Conservation (phyloP, 2,329 filamentous ascomycete genomes). For the Fusarium pseudonygamai region DNA sequence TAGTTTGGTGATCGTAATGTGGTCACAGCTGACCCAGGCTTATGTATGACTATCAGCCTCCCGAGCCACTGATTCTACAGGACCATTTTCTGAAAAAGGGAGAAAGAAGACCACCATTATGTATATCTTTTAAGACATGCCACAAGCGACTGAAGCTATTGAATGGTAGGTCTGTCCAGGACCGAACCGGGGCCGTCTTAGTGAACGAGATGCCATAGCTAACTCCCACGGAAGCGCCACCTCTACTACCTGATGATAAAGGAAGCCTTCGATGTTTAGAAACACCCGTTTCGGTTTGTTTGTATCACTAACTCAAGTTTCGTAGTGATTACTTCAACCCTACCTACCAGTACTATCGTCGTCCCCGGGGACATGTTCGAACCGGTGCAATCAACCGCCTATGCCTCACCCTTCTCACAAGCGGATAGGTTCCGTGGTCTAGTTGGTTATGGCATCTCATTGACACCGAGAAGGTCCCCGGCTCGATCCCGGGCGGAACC, state of each 20-base stretch:
- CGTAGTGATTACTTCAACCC: not conserved
- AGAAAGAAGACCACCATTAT: not conserved
- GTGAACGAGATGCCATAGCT: not conserved
- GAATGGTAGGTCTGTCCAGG: not conserved
- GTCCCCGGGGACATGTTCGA: not conserved
- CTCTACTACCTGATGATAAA: not conserved
- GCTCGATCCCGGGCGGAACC: conserved; percentile 43
- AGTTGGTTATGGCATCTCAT: conserved; percentile 41
- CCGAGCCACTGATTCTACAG: not conserved
- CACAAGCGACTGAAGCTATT: not conserved
- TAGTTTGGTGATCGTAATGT: not conserved
- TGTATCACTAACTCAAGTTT: not conserved
- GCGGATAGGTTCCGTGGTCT: conserved; percentile 38
- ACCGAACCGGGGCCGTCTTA: not conserved
- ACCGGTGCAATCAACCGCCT: not conserved
- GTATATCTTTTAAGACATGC: no score
- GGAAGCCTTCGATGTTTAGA: not conserved
- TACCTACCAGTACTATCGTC: not conserved
- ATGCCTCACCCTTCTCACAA: not conserved
- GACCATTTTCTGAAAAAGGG: not conserved
- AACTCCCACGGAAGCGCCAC: not conserved
- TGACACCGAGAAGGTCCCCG: conserved; percentile 45
- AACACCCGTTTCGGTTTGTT: not conserved
- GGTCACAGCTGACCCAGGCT: not conserved
- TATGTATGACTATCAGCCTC: not conserved